phyloP scores from a whole-genome alignment of 441 rosid species.

The Biscutella laevigata region DNA sequence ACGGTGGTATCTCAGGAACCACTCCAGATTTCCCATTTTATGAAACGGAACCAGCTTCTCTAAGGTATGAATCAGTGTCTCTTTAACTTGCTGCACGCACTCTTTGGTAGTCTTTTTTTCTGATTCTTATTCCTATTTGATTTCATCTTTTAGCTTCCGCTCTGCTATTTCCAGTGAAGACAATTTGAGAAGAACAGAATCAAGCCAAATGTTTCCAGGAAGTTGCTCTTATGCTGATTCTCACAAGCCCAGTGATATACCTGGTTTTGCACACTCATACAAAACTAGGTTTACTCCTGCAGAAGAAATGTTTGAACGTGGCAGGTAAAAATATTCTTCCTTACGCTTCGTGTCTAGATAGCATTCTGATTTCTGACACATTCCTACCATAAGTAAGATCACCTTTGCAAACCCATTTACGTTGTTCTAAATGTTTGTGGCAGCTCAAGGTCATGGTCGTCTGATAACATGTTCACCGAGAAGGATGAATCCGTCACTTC shows the following conservation, averaged over 20 bases:
- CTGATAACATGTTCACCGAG: constrained; percentile 28
- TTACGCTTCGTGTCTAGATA: not conserved
- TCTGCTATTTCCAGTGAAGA: constrained; percentile 12
- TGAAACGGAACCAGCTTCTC: constrained; percentile 26
- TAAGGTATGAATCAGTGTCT: constrained; percentile 13
- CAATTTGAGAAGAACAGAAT: constrained; percentile 4
- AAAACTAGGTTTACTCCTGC: constrained; percentile 16
- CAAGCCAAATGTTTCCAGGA: constrained; percentile 16
- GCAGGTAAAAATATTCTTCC: constrained; percentile 14
- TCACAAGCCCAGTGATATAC: constrained; percentile 3
- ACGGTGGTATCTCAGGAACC: constrained; percentile 20
- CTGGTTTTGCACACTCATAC: constrained; percentile 24
- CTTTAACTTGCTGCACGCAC: not conserved
- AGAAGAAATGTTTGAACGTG: constrained; percentile 19
- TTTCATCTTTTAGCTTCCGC: constrained; percentile 13
- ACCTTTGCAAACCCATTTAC: no score
- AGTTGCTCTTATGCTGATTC: constrained; percentile 15
- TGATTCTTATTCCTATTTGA: not conserved
- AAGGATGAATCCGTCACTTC: constrained; percentile 27
- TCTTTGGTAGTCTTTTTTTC: not conserved
- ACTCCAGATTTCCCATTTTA: constrained; percentile 10
- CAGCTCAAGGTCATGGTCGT: constrained; percentile 19
- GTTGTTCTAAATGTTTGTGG: constrained; percentile 7
- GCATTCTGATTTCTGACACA: no score
- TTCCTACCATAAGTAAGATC: no score